phyloP scores from a whole-genome alignment of 2,329 filamentous ascomycete genomes.

The Hawksworthiomyces lignivorus region DNA sequence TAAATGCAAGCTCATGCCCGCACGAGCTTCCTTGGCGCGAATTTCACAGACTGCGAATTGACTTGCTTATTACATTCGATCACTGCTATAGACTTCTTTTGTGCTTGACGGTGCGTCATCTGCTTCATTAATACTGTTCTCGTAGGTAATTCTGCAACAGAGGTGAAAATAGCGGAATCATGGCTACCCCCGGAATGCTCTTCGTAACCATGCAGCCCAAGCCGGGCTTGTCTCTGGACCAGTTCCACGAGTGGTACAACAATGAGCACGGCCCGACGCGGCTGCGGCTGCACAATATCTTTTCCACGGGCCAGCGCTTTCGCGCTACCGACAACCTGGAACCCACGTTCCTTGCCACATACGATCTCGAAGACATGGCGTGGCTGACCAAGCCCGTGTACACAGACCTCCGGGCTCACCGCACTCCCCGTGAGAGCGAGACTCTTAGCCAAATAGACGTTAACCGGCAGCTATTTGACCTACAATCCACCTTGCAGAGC shows the following conservation, averaged over 20 bases:
- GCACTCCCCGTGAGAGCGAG: conserved; percentile 44
- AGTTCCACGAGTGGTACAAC: conserved; percentile 92
- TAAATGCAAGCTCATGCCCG: too few species aligned
- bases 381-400: conserved; percentile 65
- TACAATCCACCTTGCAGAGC: conserved; percentile 48
- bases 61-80: too few species aligned
- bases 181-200: conserved; percentile 56
- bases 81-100: too few species aligned
- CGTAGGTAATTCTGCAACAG: neutral
- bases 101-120: neutral
- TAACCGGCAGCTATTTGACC: conserved; percentile 62
- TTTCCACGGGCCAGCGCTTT: conserved; percentile 72
- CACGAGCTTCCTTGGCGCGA: too few species aligned
- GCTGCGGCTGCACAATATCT: conserved; percentile 66
- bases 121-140: neutral
- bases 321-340: conserved; percentile 53
- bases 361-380: conserved; percentile 71
- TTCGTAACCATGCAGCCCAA: conserved; percentile 82
- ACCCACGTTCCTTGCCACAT: conserved; percentile 70
- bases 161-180: conserved; percentile 1
- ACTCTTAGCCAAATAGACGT: conserved; percentile 55
- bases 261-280: conserved; percentile 83
- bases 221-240: conserved; percentile 52
- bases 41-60: too few species aligned
- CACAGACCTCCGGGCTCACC: conserved; percentile 52